Base-by-base conservation (phyloP, 345 rosid genomes). In the Rhizophora mangle region DNA sequence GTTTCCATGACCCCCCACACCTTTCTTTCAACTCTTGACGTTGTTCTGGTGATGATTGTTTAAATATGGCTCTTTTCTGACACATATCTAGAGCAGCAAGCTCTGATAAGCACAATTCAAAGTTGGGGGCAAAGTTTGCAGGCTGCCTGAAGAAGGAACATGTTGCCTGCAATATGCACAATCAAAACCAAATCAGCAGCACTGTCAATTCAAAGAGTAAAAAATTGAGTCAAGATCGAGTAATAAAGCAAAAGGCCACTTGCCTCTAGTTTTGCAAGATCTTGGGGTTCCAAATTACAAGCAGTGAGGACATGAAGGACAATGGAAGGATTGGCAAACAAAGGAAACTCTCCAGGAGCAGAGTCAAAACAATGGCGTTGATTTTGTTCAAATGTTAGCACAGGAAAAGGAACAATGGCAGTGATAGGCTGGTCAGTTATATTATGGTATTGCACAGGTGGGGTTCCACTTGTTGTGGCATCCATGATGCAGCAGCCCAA, bases 191-290 rank as follows among this genome's bases (percentile, higher is more conserved):
- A 80, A 84, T 83, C 82, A 86, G 86, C 84, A 79, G 85, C 87
- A 87, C 74, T 75, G 84, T 79, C 84, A 72, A 83, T 87, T 78
- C 90, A 76, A 71, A 34, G 63, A 37, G 54, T 51, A 49, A 59
- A 37, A 72, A 11, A 60, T 63, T 92, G 47, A 71, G 65, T 10
- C 54, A 62, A 18, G 27, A 63, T 56, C 5, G 43, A 46, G 72
- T 68, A 0, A 11, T 29, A 73, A 32, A 52, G 32, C 54, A 72
- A 76, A 72, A 70, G 47, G 32, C 36, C 11, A 75, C 90, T 75
- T 88, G 94, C 99, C 99, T 95, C 99, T 26, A 95, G 85, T 72
- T 85, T 95, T 3, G 97, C 99, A 53, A 95, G 98, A 74, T 95
- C 99, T 65, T 86, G 92, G 61, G 99, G 96, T 65, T 86, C 93